Evolutionary conservation across 164 flowering plant genomes (phyloP), one percentile per base, ranked within the genome.

Genomic region (Tetracentron sinense): DNA sequence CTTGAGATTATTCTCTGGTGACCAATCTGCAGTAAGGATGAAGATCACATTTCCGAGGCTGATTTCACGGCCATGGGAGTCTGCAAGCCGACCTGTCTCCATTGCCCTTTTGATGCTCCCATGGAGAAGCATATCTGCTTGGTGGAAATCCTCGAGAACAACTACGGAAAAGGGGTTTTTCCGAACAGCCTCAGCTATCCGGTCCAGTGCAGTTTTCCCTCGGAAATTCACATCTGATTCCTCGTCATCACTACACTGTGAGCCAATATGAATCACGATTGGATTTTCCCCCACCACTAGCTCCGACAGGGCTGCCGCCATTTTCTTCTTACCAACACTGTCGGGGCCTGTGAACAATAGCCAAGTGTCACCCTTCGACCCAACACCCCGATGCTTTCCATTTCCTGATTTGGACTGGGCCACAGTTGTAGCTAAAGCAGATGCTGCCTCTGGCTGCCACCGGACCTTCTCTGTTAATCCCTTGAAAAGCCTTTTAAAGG

Each of bases 391-490:
- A 1, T 75, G 77, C 44, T 78, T 90, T 22, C 87, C 82, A 56
- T 73, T 72, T 56, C 93, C 95, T 14, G 81, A 61, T 61, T 75
- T 83, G 82, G 88, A 83, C 22, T 77, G 78, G 3, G 86, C 78
- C 17, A 90, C 78, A 0, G 87, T 78, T 4, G 88, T 61, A 27
- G 99, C 92, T n/a, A 91, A 80, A 0, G 79, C 77, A 6, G 92
- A 73, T 12, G 99, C 96, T 47, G 99, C 99, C 1, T 94, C 97
- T 0, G 55, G 69, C 77, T 94, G 99, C 99, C 99, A 94, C 81
- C 85, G 79, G 0, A 87, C 97, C 71, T 78, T 85, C 66, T 85
- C 89, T 7, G 71, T 62, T 31, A 94, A 77, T 31, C 89, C 89
- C 74, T 89, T 94, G 70, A 85, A 76, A 48, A 94, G 87, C 65